Conservation (phyloP, 2,329 filamentous ascomycete genomes). For the Fusarium mundagurra region DNA sequence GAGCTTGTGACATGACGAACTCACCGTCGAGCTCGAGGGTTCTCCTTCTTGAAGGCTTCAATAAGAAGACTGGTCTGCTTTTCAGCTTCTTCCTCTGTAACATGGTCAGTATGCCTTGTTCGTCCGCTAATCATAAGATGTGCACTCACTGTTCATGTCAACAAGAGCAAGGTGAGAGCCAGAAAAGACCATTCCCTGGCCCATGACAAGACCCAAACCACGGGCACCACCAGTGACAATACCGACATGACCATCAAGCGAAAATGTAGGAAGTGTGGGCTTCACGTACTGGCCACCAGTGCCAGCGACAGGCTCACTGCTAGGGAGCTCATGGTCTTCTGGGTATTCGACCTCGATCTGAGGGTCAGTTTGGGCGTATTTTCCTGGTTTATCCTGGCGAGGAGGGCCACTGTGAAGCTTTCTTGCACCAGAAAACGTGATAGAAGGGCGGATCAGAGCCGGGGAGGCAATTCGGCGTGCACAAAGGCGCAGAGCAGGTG, state of each 20-base stretch:
- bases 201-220: constrained; percentile 91
- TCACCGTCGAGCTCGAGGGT: constrained; percentile 77
- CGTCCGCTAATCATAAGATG: not conserved
- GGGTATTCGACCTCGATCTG: constrained; percentile 83
- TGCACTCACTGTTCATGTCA: constrained; percentile 83
- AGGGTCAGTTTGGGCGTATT: constrained; percentile 83
- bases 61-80: constrained; percentile 79
- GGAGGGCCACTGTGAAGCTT: constrained; percentile 47
- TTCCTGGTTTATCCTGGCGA: constrained; percentile 62
- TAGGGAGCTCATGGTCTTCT: constrained; percentile 76
- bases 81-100: constrained; percentile 81
- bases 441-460: constrained; percentile 34
- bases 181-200: constrained; percentile 87
- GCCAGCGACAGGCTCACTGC: constrained; percentile 75
- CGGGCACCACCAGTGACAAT: constrained; percentile 91
- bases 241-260: constrained; percentile 82
- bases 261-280: constrained; percentile 86
- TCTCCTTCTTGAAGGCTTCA: constrained; percentile 79
- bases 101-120: constrained; percentile 19
- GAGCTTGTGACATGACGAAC: not conserved
- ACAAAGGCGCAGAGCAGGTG: constrained; percentile 44
- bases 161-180: constrained; percentile 92
- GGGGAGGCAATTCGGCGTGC: constrained; percentile 40
- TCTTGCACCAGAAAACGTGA: constrained; percentile 40
- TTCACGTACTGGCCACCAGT: constrained; percentile 84